Evolutionary conservation across 2,329 filamentous ascomycete genomes (phyloP).

Genomic region (Pyrenophora tritici-repentis): DNA sequence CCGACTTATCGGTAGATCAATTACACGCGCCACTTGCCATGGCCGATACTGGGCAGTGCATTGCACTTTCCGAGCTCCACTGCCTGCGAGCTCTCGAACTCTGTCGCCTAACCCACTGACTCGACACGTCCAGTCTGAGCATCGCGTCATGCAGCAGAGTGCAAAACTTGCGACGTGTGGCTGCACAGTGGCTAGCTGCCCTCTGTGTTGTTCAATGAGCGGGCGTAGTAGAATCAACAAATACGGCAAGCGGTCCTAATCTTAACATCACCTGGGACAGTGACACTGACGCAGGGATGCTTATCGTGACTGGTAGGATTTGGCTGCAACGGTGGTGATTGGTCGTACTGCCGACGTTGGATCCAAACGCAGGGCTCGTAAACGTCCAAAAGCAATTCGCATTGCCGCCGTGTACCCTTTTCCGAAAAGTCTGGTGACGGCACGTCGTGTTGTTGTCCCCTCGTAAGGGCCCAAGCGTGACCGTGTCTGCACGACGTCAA

Average conservation of each 20-base stretch:
- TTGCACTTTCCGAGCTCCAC: conserved; percentile 4
- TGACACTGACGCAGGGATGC: conserved; percentile 5
- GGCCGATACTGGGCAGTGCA: conserved; percentile 2
- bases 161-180: conserved; percentile 12
- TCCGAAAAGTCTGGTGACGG: too few relatives aligned
- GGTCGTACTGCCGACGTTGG: not conserved
- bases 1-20: conserved; percentile 9
- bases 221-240: conserved; percentile 1
- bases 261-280: conserved; percentile 1
- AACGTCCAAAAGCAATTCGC: conserved; percentile 1
- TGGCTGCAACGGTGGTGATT: not conserved
- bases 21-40: conserved; percentile 5
- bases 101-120: conserved; percentile 5
- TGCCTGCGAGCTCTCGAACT: not conserved
- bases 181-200: conserved; percentile 13
- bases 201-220: conserved; percentile 6
- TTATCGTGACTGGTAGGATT: conserved; percentile 4
- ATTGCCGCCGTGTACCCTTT: not conserved
- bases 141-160: conserved; percentile 8
- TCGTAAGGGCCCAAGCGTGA: not conserved
- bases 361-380: not conserved
- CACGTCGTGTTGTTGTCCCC: too few relatives aligned
- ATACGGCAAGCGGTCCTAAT: conserved; percentile 3
- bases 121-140: conserved; percentile 2
- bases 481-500: conserved; percentile 4